Conservation (phyloP, 495 filamentous ascomycete species). For the Podospora bellae-mahoneyi region DNA sequence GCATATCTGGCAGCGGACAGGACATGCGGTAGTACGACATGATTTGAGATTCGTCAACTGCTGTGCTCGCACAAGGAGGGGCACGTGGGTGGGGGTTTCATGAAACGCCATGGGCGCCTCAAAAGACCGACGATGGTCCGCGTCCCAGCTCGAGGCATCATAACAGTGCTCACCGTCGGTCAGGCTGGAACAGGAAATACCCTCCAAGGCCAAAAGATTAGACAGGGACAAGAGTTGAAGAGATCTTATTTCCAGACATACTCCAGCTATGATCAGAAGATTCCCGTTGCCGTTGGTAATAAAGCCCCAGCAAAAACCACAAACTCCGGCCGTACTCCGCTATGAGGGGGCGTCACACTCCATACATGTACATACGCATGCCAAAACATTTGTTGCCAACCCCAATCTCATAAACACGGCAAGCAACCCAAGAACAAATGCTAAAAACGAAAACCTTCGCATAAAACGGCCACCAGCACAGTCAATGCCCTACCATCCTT, state of each 20-base stretch:
- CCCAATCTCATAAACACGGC: neutral
- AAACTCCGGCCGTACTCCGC: constrained; percentile 1
- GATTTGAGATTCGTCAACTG: neutral
- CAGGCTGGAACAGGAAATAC: neutral
- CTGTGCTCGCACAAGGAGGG: neutral
- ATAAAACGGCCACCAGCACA: constrained; percentile 1
- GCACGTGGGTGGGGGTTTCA: neutral
- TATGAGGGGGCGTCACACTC: neutral
- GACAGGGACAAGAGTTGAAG: neutral
- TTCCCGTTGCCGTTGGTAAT: neutral
- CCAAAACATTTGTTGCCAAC: neutral
- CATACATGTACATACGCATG: neutral
- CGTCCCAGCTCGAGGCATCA: neutral
- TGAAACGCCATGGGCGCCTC: neutral
- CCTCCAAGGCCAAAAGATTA: neutral
- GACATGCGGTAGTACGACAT: neutral
- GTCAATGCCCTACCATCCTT: neutral
- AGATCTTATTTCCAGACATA: neutral
- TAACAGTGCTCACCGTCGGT: neutral
- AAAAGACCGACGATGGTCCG: neutral
- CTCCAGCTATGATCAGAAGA: neutral
- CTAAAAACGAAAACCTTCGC: neutral
- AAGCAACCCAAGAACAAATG: neutral
- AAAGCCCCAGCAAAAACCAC: neutral
- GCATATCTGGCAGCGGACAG: neutral